These are phyloP conservation scores for Artemisia tridentata DNA, from an alignment of 129 eudicot genomes.

Conservation along the genomic window DNA sequence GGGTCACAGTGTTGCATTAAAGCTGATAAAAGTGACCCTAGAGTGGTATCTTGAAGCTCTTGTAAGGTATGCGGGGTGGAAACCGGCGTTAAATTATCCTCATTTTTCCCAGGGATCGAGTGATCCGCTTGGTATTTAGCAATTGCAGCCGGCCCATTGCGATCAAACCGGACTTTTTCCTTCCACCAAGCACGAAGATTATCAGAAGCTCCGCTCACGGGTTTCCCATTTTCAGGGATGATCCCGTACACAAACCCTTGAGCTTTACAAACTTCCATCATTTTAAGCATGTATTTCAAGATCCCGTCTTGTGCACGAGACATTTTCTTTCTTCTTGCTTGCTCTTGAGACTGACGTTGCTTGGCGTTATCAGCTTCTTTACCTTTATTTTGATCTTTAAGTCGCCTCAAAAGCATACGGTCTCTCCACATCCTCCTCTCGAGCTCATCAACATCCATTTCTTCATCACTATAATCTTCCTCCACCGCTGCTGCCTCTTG, in stretches of 20 bases:
- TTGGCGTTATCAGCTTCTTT: constrained; percentile 57
- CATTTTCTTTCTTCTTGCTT: constrained; percentile 80
- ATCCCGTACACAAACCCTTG: constrained; percentile 79
- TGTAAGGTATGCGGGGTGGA: constrained; percentile 68
- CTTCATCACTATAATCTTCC: constrained; percentile 75
- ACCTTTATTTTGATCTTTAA: constrained; percentile 62
- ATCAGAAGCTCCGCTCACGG: constrained; percentile 81
- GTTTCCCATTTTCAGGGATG: constrained; percentile 79
- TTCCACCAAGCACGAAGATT: constrained; percentile 92
- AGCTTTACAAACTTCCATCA: constrained; percentile 87
- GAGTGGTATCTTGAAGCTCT: constrained; percentile 79
- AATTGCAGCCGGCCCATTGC: constrained; percentile 87
- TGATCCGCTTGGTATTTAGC: constrained; percentile 65
- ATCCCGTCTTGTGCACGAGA: constrained; percentile 88
- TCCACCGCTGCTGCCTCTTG: constrained; percentile 48
- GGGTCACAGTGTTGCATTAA: constrained; percentile 82
- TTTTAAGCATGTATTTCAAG: constrained; percentile 74
- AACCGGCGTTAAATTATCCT: constrained; percentile 35
- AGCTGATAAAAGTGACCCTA: constrained; percentile 74
- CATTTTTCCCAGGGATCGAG: constrained; percentile 48
- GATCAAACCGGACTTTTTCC: constrained; percentile 76
- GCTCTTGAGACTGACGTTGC: constrained; percentile 80
- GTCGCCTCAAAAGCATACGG: constrained; percentile 61
- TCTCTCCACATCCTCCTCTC: constrained; percentile 90
- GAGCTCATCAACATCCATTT: constrained; percentile 78